These are phyloP conservation scores for Aspergillus sp. DNA, from an alignment of 2,329 filamentous ascomycete genomes.

Conservation along the genomic window DNA sequence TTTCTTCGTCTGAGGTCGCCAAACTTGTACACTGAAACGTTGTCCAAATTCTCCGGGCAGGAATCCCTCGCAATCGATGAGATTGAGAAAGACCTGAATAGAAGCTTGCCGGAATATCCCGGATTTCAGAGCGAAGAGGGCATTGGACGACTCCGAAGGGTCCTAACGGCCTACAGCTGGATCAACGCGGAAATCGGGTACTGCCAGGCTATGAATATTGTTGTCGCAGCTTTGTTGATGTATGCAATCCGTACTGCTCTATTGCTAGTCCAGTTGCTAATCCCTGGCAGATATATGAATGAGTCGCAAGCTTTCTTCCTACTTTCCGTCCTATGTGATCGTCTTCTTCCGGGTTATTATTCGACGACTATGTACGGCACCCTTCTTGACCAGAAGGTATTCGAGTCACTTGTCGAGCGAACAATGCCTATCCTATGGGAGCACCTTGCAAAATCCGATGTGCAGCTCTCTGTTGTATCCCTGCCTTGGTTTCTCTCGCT, in stretches of 20 bases:
- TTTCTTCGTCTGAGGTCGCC: slow-evolving; percentile 82
- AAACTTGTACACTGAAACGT: slow-evolving; percentile 70
- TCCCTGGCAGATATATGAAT: slow-evolving; percentile 66
- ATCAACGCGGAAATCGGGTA: slow-evolving; percentile 91
- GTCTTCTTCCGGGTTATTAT: slow-evolving; percentile 90
- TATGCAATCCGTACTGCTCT: slow-evolving; percentile 28
- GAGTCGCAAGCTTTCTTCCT: slow-evolving; percentile 93
- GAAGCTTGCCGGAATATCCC: slow-evolving; percentile 91
- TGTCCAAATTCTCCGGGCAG: slow-evolving; percentile 71
- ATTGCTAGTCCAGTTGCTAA: neutral
- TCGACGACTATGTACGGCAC: slow-evolving; percentile 99
- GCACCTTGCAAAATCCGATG: slow-evolving; percentile 90
- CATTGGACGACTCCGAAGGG: slow-evolving; percentile 77
- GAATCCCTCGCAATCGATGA: slow-evolving; percentile 95
- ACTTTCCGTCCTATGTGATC: slow-evolving; percentile 82
- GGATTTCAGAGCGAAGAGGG: slow-evolving; percentile 95
- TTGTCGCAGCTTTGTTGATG: slow-evolving; percentile 93
- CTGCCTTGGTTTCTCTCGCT: slow-evolving; percentile 96
- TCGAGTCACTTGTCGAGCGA: slow-evolving; percentile 94
- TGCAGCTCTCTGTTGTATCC: slow-evolving; percentile 93
- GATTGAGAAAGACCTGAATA: slow-evolving; percentile 96
- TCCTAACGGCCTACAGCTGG: slow-evolving; percentile 97
- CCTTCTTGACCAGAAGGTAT: slow-evolving; percentile 89
- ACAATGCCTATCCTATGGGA: slow-evolving; percentile 99
- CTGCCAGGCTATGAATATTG: slow-evolving; percentile 99